Conservation (phyloP, 1,284 basidiomycete species). For the Fomitopsis pinicola region DNA sequence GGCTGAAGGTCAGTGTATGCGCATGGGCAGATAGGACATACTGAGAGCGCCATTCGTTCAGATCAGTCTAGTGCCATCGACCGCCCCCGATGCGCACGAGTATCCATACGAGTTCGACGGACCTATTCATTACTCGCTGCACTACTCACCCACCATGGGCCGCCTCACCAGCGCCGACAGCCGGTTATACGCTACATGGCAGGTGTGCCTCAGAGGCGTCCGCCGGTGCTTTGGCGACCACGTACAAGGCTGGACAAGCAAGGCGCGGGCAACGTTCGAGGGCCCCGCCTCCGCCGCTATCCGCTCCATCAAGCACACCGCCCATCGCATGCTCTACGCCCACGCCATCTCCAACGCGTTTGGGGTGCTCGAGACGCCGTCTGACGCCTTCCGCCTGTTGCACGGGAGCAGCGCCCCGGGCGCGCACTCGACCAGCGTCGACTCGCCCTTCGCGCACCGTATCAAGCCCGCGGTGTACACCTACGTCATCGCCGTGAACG, state of each 20-base stretch:
- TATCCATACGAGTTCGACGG: conserved; percentile 67
- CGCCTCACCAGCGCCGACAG: conserved; percentile 55
- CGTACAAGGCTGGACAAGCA: conserved; percentile 64
- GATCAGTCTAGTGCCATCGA: conserved; percentile 39
- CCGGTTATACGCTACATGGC: conserved; percentile 76
- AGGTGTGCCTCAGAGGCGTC: conserved; percentile 63
- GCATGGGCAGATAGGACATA: too few relatives aligned
- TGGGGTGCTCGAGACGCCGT: conserved; percentile 46
- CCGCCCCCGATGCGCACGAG: conserved; percentile 28
- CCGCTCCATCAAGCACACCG: conserved; percentile 63
- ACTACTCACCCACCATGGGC: conserved; percentile 65
- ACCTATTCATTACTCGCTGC: conserved; percentile 64
- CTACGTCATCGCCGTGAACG: conserved; percentile 65
- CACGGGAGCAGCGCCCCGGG: conserved; percentile 22
- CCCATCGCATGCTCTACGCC: conserved; percentile 68
- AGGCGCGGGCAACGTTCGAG: conserved; percentile 67
- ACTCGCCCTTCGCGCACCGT: conserved; percentile 36
- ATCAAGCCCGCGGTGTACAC: conserved; percentile 78
- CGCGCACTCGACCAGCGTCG: conserved; percentile 7
- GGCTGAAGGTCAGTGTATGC: conserved; percentile 50
- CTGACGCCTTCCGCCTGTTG: conserved; percentile 50
- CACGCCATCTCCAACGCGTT: conserved; percentile 58
- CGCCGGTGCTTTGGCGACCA: conserved; percentile 53
- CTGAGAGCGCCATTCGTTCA: conserved; percentile 12
- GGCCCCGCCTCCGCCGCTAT: conserved; percentile 58